Evolutionary conservation across 495 filamentous ascomycete species (phyloP).

Genomic region (Penicillium canescens): DNA sequence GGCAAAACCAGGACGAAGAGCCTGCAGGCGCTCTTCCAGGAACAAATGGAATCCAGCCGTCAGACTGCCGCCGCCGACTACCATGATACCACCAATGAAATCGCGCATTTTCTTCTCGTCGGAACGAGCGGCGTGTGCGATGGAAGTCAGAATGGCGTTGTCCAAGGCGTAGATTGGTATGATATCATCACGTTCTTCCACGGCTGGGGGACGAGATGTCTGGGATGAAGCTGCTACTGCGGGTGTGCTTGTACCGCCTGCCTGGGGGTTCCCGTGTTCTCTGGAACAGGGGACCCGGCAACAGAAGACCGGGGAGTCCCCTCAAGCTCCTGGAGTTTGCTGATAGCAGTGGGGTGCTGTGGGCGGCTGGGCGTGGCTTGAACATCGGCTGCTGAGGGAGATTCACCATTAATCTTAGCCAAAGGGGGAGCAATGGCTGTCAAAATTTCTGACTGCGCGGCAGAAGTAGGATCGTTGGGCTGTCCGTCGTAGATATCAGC

Average conservation of each 20-base stretch:
- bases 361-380: constrained; percentile 44
- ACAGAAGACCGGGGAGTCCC: constrained; percentile 80
- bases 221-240: constrained; percentile 24
- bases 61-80: constrained; percentile 87
- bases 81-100: constrained; percentile 92
- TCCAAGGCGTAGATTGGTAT: constrained; percentile 83
- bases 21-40: constrained; percentile 78
- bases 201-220: constrained; percentile 36
- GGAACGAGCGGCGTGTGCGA: constrained; percentile 79
- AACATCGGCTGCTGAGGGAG: constrained; percentile 27
- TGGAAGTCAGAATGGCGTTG: constrained; percentile 81
- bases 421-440: constrained; percentile 62
- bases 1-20: constrained; percentile 63
- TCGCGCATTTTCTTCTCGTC: constrained; percentile 93
- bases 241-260: constrained; percentile 44
- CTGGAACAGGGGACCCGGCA: constrained; percentile 83
- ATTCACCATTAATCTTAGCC: constrained; percentile 38
- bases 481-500: constrained; percentile 91
- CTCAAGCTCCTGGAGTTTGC: constrained; percentile 55
- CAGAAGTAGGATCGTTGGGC: constrained; percentile 84
- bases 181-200: constrained; percentile 75
- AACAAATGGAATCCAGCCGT: constrained; percentile 71
- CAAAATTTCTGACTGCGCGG: constrained; percentile 79
- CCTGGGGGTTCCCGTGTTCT: constrained; percentile 65
- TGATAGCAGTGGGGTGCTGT: constrained; percentile 41